Conservation (phyloP, 2,329 filamentous ascomycete species). For the Xylariaceae sp. region DNA sequence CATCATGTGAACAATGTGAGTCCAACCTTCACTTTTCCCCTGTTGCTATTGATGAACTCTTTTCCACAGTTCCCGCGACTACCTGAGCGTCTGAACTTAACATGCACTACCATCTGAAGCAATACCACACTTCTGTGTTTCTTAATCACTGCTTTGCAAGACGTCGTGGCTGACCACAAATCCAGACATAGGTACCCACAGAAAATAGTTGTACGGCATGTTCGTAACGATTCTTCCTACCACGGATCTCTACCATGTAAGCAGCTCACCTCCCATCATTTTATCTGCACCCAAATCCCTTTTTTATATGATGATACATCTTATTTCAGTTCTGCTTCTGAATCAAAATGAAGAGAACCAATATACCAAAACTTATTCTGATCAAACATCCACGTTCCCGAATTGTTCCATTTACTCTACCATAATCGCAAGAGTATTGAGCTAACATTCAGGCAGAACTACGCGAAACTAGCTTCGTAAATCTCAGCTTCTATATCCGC, state of each 20-base stretch:
- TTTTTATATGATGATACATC: conserved; percentile 59
- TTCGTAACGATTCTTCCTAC: neutral
- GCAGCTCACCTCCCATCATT: neutral
- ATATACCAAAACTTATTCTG: conserved; percentile 59
- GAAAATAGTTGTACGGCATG: too few species aligned
- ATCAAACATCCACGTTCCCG: conserved; percentile 21
- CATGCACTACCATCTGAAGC: conserved; percentile 77
- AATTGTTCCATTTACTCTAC: neutral
- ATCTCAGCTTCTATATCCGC: too few species aligned
- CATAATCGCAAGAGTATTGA: conserved; percentile 6
- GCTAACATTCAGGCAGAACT: conserved; percentile 10
- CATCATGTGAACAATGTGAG: neutral
- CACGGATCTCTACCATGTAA: too few species aligned
- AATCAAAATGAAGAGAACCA: conserved; percentile 60
- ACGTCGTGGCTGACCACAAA: conserved; percentile 14
- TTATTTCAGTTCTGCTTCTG: conserved; percentile 74
- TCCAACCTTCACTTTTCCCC: neutral
- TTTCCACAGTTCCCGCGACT: conserved; percentile 59
- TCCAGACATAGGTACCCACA: conserved; percentile 8
- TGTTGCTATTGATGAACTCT: conserved; percentile 49
- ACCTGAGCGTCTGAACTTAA: conserved; percentile 59
- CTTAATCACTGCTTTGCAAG: neutral
- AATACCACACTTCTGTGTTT: conserved; percentile 18
- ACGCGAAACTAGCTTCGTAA: neutral
- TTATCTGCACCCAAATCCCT: neutral